These are phyloP conservation scores for Lactifluus volemus DNA, from an alignment of 768 basidiomycete species.

Conservation along the genomic window DNA sequence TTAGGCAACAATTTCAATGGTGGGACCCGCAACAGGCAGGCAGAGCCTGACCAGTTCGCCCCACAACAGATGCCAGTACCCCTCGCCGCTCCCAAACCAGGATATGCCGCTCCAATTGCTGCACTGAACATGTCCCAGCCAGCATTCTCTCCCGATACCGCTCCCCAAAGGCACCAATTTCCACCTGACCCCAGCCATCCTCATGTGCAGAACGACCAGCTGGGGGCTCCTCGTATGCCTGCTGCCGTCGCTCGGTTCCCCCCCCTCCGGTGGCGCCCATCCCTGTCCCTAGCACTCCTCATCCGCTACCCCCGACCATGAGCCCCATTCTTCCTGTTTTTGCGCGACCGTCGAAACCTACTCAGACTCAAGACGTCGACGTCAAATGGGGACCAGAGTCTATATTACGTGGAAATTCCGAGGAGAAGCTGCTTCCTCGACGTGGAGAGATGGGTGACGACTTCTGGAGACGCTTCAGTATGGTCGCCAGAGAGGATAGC, in stretches of 20 bases:
- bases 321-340: constrained; percentile 77
- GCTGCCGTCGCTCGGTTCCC: constrained; percentile 23
- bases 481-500: constrained; percentile 65
- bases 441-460: constrained; percentile 72
- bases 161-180: constrained; percentile 19
- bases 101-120: constrained; percentile 63
- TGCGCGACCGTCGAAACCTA: constrained; percentile 45
- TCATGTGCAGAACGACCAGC: constrained; percentile 18
- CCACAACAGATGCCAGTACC: constrained; percentile 26
- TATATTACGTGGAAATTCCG: constrained; percentile 61
- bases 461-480: constrained; percentile 82
- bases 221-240: constrained; percentile 17
- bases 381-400: constrained; percentile 31
- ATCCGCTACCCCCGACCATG: constrained; percentile 67
- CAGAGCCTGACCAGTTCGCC: constrained; percentile 7
- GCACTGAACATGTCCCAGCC: constrained; percentile 52
- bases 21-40: constrained; percentile 27
- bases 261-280: constrained; percentile 25
- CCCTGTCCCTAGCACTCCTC: constrained; percentile 47
- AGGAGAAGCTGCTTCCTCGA: constrained; percentile 57
- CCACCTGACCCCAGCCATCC: constrained; percentile 29
- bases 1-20: constrained; percentile 40
- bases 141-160: constrained; percentile 26
- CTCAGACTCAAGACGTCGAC: constrained; percentile 26
- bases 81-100: constrained; percentile 64